A percentile compares a stretch with the other conserved stretches of the same genome.
These are phyloP conservation scores for Xylaria sp. DNA, from an alignment of 2,329 filamentous ascomycete species.

Conservation along the genomic window DNA sequence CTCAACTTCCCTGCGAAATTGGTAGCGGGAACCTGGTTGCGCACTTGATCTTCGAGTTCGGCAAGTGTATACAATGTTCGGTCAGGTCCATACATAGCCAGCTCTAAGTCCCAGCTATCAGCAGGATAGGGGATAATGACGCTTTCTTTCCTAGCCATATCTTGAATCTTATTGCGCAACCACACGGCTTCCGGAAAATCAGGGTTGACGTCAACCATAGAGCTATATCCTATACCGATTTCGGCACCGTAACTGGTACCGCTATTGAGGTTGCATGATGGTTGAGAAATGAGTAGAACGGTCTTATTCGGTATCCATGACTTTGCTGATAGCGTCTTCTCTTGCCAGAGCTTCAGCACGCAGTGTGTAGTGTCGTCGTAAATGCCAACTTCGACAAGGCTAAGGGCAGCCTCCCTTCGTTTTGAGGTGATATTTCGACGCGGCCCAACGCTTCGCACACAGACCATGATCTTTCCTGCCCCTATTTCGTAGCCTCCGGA, in stretches of 20 bases:
- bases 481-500: conserved; percentile 64
- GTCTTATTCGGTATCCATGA: conserved; percentile 61
- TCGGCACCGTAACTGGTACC: conserved; percentile 31
- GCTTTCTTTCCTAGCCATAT: conserved; percentile 60
- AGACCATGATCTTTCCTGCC: conserved; percentile 64
- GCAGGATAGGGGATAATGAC: conserved; percentile 61
- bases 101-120: conserved; percentile 53
- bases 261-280: conserved; percentile 44
- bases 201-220: conserved; percentile 68
- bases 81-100: conserved; percentile 48
- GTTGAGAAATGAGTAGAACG: conserved; percentile 61
- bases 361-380: conserved; percentile 68
- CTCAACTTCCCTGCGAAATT: conserved; percentile 56
- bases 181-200: conserved; percentile 63
- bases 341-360: conserved; percentile 65
- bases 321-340: conserved; percentile 57
- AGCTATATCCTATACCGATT: conserved; percentile 52
- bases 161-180: conserved; percentile 61
- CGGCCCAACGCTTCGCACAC: conserved; percentile 67
- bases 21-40: conserved; percentile 45
- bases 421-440: conserved; percentile 60
- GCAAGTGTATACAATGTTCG: conserved; percentile 55
- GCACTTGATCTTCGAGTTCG: conserved; percentile 57
- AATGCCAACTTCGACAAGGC: conserved; percentile 62
- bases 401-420: conserved; percentile 58